phyloP scores from a whole-genome alignment of 108 stramenopile species.

The Cylindrotheca closterium region DNA sequence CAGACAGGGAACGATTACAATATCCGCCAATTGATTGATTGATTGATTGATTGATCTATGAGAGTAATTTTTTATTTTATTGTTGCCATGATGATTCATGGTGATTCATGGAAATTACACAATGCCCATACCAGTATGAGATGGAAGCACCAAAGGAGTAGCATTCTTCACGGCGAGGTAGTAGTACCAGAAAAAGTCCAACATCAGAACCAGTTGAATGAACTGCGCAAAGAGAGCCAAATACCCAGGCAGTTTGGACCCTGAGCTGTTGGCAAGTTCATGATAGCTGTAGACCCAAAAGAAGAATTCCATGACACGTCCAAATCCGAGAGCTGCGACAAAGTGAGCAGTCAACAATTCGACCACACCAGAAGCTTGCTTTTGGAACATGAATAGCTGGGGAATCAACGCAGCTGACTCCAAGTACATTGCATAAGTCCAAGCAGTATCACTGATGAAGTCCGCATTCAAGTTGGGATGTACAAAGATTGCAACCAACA shows the following conservation, averaged over 20 bases:
- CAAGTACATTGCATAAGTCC: constrained; percentile 98
- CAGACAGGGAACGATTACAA: too few species aligned
- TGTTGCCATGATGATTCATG: too few species aligned
- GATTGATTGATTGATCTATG: too few species aligned
- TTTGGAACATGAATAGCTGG: constrained; percentile 99
- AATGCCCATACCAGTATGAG: constrained; percentile 77
- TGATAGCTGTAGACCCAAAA: constrained; percentile 98
- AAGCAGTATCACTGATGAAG: constrained; percentile 94
- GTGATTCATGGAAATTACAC: too few species aligned
- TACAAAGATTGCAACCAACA: constrained; percentile 82
- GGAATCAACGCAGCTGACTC: constrained; percentile 95
- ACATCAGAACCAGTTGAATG: constrained; percentile 94
- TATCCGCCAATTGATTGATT: too few species aligned
- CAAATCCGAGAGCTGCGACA: constrained; percentile 91
- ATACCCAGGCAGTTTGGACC: constrained; percentile 91
- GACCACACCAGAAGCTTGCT: constrained; percentile 77
- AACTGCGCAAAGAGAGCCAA: constrained; percentile 95
- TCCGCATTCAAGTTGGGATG: constrained; percentile 95
- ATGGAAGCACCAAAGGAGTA: constrained; percentile 85
- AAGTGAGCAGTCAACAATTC: constrained; percentile 91
- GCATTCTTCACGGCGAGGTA: constrained; percentile 88
- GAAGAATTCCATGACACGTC: constrained; percentile 92
- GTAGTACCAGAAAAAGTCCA: constrained; percentile 99
- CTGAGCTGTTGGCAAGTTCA: constrained; percentile 89
- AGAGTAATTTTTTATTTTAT: too few species aligned